These are phyloP conservation scores for Scleroderma citrinum DNA, from an alignment of 768 basidiomycete species.

Conservation along the genomic window DNA sequence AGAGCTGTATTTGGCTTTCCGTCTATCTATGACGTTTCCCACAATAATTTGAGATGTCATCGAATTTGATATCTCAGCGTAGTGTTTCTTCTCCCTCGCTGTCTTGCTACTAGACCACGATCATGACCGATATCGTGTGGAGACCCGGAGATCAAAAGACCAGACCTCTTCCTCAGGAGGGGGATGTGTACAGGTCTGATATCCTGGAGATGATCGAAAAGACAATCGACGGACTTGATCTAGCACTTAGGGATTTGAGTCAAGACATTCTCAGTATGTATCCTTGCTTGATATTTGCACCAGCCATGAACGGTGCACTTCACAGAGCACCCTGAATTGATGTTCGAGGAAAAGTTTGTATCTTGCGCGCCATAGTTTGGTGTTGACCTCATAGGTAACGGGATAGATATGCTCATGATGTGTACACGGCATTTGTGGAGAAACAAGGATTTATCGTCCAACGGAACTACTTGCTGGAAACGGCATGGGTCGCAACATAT, in stretches of 20 bases:
- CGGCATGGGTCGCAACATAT: slow-evolving; percentile 72
- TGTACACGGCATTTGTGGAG: slow-evolving; percentile 60
- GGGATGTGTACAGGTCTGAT: slow-evolving; percentile 47
- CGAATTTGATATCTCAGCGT: too few relatives aligned
- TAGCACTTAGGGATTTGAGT: slow-evolving; percentile 54
- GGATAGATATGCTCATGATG: slow-evolving; percentile 66
- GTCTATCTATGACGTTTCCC: too few relatives aligned
- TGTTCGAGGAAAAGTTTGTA: slow-evolving; percentile 59
- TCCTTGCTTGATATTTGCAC: neutral
- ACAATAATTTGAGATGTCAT: too few relatives aligned
- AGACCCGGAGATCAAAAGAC: slow-evolving; percentile 28
- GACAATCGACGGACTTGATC: slow-evolving; percentile 45
- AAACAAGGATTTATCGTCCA: slow-evolving; percentile 62
- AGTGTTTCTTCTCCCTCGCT: too few relatives aligned
- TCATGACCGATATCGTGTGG: slow-evolving; percentile 32
- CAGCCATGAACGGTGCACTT: neutral
- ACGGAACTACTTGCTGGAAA: slow-evolving; percentile 55
- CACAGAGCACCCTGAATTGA: slow-evolving; percentile 67
- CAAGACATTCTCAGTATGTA: slow-evolving; percentile 62
- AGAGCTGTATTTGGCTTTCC: too few relatives aligned
- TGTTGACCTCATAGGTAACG: neutral
- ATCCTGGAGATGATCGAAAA: slow-evolving; percentile 54
- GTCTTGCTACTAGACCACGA: too few relatives aligned
- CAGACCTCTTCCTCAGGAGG: slow-evolving; percentile 20
- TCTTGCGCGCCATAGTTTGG: neutral